Evolutionary conservation across 495 filamentous ascomycete genomes (phyloP), one percentile per base, ranked within the genome.

Genomic region (Penicillium manginii): DNA sequence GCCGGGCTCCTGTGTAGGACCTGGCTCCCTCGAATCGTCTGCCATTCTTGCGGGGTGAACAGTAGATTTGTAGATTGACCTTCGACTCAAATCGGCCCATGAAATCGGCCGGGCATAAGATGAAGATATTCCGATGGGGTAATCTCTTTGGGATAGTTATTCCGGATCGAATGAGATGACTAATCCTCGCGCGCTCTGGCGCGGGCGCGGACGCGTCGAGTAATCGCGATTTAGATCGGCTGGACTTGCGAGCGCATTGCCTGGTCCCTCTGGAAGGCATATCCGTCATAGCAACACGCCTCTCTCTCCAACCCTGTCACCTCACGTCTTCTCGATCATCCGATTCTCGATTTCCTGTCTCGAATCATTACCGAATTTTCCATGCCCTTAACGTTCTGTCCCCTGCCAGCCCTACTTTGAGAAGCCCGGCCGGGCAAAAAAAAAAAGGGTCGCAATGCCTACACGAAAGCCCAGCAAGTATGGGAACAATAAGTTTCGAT

Each of bases 401-500:
- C 21, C 40, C 54, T 63, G 59, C 46, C 53, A 55, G 49, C 50
- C 31, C 40, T 63, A 54, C 32, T 58, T 39, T 57, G 51, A 68
- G 46, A 43, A 57, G 61, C 64, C 71, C 67, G 55, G 55, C 67
- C 53, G 60, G 64, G 70, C 64, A 65, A 61, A 63, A 64, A 55
- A 26, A 62, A 64, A 66, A 55, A 45, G 42, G 56, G 63, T 65
- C 70, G 68, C 71, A 63, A 87, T 87, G 84, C 81, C 84, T 73
- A 75, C 80, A 56, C 77, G 81, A 61, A 83, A 83, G 61, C 77
- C 80, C 48, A 80, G 76, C 68, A 80, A 81, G 62, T 81, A 76
- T 73, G 81, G 81, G 54, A 81, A 76, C 67, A 83, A 82, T 68
- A 83, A 82, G 58, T 83, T 78, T 60, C 76, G 81, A 40, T 80